phyloP scores from a whole-genome alignment of 2,329 filamentous ascomycete genomes.

The Cucurbitaria berberidis region DNA sequence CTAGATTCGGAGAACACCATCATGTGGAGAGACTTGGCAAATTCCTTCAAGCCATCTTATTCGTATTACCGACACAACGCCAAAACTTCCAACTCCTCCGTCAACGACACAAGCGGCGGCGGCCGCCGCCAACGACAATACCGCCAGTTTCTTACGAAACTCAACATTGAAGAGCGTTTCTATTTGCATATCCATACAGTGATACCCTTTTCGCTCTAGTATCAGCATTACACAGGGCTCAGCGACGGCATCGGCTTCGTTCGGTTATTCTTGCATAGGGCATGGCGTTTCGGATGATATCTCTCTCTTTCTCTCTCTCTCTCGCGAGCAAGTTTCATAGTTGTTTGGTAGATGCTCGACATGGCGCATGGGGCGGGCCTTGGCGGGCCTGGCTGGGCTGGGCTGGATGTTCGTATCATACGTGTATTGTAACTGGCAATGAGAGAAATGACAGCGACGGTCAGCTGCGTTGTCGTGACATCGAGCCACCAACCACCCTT shows the following conservation, averaged over 20 bases:
- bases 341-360: slow-evolving; percentile 3
- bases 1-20: not conserved
- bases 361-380: not conserved
- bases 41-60: not conserved
- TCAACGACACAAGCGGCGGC: not conserved
- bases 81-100: not conserved
- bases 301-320: not conserved
- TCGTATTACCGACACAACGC: not conserved
- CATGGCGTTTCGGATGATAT: slow-evolving; percentile 20
- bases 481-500: too few species aligned
- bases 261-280: slow-evolving; percentile 24
- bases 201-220: slow-evolving; percentile 32
- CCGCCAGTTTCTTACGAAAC: not conserved
- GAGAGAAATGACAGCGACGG: not conserved
- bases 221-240: slow-evolving; percentile 10
- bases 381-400: not conserved
- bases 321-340: not conserved
- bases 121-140: not conserved
- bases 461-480: not conserved
- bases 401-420: slow-evolving; percentile 2
- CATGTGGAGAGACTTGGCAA: not conserved
- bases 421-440: slow-evolving; percentile 8
- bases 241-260: slow-evolving; percentile 8
- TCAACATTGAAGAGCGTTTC: slow-evolving; percentile 18
- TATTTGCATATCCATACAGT: slow-evolving; percentile 37